Evolutionary conservation across 495 filamentous ascomycete genomes (phyloP), one percentile per base, ranked within the genome.

Genomic region (Xylaria castorea): DNA sequence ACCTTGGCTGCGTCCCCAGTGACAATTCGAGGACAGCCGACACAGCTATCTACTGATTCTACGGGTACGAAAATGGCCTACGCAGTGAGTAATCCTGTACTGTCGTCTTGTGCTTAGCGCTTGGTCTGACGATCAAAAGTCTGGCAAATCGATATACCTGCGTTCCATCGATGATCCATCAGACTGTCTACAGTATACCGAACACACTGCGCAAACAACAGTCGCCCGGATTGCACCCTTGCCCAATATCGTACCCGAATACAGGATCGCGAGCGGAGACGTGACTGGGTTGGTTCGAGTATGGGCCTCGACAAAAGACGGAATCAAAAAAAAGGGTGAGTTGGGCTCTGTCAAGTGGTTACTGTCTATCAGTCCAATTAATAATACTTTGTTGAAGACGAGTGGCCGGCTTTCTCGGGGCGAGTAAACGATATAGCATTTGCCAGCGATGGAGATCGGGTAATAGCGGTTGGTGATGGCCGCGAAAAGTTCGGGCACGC

Each of bases 61-160:
- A 97, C 97, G 81, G 96, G 97, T 69, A 92, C 98, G 84, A 90
- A 94, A 70, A 90, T 99, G 80, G 93, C 94, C 64, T 99, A 98
- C 79, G 93, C 96, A 63, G 95, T 97, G 89, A 82, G 90, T 65
- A 32, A 14, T 5, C 20, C 11, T 30, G 83, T 14, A 46, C 67
- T 38, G 48, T 62, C 51, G 5, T 22, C 62, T 67, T 9, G 27
- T 20, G 3, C 2, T 12, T n/a, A 18, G 5, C 2, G 55, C 57
- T 25, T 25, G 14, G 7, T 27, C 18, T 40, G 12, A 51, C 4
- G 36, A 30, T 63, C 5, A 9, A 25, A 57, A 98, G 95, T 94
- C 94, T 44, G 94, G 93, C 75, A 98, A 98, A 87, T 98, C 95
- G 51, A 91, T 98, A 79, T 98, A 97, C 84, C 82, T 98, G 25